Base-by-base conservation (phyloP, 306 rosid species). In the Alnus rubra region DNA sequence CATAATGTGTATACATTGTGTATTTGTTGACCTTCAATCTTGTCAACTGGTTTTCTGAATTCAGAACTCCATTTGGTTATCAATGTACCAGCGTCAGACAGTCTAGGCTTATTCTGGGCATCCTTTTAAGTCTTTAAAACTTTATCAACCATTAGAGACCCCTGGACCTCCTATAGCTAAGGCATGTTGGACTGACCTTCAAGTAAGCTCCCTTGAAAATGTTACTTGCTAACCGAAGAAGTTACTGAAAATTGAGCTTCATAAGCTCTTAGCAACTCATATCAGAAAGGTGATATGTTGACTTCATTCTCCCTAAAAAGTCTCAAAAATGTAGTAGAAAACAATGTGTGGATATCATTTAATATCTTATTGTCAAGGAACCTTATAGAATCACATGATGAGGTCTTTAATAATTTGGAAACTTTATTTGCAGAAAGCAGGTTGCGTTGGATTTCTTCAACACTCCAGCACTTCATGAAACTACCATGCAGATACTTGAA, bases 401-500 rank as follows among this genome's bases (percentile, higher is more conserved):
- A 62, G 45, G 65, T 63, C 1, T 33, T 55, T 48, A 82, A 84
- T 70, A 67, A 79, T 76, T 71, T 81, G 75, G 44, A 82, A 58
- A 28, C 55, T 59, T 60, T 48, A 77, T 74, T 73, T 81, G 90
- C 98, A 96, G 99, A 76, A 96, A 91, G 86, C 91, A 90, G 84
- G 81, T 91, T 82, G 84, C 79, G 5, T 59, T 6, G 53, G 90
- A 87, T 82, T 71, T 73, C 81, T 88, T 91, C 89, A 89, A 82
- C 82, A 67, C 86, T 56, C 73, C 90, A n/a, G 71, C 85, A 54
- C 90, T 96, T 80, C 89, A 52, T n/a, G 88, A 87, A 81, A 86
- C 88, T 74, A 75, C 88, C 77, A 82, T 76, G 83, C 90, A 84
- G 74, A 93, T 96, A 74, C 89, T 93, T 74, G 68, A 82, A 60